These are phyloP conservation scores for Ogataea chonburiensis DNA, from an alignment of 805 yeast genomes.

Conservation along the genomic window DNA sequence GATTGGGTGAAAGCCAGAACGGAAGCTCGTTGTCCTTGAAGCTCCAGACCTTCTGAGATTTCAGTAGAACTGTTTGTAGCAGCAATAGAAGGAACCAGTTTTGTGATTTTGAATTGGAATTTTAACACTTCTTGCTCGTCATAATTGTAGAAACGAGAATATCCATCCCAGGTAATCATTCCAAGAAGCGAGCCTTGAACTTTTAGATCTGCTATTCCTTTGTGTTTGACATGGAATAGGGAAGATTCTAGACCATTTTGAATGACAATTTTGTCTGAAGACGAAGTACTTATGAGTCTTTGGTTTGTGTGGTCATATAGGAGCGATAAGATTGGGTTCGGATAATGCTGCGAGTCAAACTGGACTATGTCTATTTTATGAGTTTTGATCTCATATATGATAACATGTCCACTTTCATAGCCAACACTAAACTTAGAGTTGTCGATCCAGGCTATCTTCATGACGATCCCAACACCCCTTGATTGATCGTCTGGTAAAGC, in stretches of 20 bases:
- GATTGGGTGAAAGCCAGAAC: constrained; percentile 21
- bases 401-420: constrained; percentile 70
- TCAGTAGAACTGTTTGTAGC: constrained; percentile 10
- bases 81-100: constrained; percentile 28
- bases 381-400: constrained; percentile 28
- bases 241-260: constrained; percentile 20
- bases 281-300: constrained; percentile 45
- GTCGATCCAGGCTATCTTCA: constrained; percentile 49
- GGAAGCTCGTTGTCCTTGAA: constrained; percentile 23
- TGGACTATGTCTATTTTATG: constrained; percentile 19
- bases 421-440: constrained; percentile 48
- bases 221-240: constrained; percentile 32
- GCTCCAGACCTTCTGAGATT: constrained; percentile 14
- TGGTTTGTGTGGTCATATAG: constrained; percentile 28
- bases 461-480: constrained; percentile 60
- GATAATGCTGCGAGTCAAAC: constrained; percentile 40
- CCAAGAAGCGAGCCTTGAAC: constrained; percentile 31
- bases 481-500: constrained; percentile 17
- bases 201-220: constrained; percentile 36
- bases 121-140: constrained; percentile 17
- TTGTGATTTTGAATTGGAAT: constrained; percentile 28
- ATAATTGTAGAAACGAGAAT: constrained; percentile 35
- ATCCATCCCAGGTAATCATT: constrained; percentile 54
- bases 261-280: constrained; percentile 41
- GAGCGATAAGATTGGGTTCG: constrained; percentile 55